Conservation (phyloP, 2,329 filamentous ascomycete genomes). For the Clonostachys solani region DNA sequence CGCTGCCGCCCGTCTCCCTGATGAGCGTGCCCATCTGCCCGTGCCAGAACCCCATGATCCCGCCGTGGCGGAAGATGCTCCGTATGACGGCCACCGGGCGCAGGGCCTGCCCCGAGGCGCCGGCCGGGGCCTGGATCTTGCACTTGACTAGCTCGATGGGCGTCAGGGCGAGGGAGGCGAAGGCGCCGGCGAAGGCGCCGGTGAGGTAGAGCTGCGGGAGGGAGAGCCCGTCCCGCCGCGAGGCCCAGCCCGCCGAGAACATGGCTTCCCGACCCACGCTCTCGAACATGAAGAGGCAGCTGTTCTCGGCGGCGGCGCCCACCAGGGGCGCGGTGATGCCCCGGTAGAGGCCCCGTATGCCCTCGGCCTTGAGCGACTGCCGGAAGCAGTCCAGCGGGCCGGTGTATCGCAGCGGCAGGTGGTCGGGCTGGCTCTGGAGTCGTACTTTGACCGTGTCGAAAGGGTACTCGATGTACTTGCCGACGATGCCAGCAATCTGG, state of each 20-base stretch:
- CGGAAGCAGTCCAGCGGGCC: conserved; percentile 92
- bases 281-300: conserved; percentile 90
- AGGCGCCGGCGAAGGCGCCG: conserved; percentile 80
- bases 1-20: conserved; percentile 86
- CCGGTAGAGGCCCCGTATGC: conserved; percentile 79
- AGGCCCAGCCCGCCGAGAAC: conserved; percentile 44
- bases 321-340: conserved; percentile 89
- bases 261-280: conserved; percentile 65
- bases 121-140: conserved; percentile 80
- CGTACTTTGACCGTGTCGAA: conserved; percentile 99
- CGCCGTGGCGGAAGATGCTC: conserved; percentile 78
- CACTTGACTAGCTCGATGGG: conserved; percentile 98
- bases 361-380: conserved; percentile 76
- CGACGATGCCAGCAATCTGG: conserved; percentile 77
- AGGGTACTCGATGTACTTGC: conserved; percentile 96
- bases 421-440: conserved; percentile 89
- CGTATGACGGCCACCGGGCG: conserved; percentile 68
- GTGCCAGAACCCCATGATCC: conserved; percentile 86
- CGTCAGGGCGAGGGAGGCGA: conserved; percentile 87
- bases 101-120: conserved; percentile 41
- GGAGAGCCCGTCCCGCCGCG: conserved; percentile 58
- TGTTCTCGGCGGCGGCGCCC: conserved; percentile 88
- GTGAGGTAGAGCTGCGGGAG: conserved; percentile 73
- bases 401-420: conserved; percentile 73
- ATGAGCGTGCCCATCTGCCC: conserved; percentile 92